Base-by-base conservation (phyloP, 257 asterid species). In the Nicotiana noctiflora region DNA sequence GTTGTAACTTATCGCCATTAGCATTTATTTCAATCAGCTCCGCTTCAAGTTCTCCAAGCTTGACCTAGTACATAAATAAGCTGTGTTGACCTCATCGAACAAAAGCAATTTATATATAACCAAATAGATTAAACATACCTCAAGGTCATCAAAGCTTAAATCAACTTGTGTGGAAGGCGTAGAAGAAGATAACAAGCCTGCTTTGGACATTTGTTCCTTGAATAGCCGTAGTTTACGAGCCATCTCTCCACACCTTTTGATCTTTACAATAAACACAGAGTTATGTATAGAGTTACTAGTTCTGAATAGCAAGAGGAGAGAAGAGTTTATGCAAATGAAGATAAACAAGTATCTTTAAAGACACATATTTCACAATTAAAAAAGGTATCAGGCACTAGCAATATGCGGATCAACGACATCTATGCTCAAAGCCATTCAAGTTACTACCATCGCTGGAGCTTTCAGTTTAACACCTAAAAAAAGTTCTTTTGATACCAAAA, bases 221-320 rank as follows among this genome's bases (percentile, higher is more conserved):
- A 96, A 93, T 85, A 94, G 91, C 70, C 98, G 92, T 82, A 96
- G 84, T 80, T 96, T 93, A 46, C 98, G 98, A 76, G 98, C 98
- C 99, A 96, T 93, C 90, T 96, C 99, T 84, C 98, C 98, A 66
- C 94, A 91, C 88, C 97, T 88, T 93, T 93, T 94, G 81, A 96
- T 90, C 99, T 96, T 81, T 84, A 84, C 32, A 56, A 63, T 75
- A 63, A 34, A 77, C 40, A 77, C 53, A 81, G 80, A 14, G 34
- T 32, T 27, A 52, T 37, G 29, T 27, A 65, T 29, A 77, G 32
- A 25, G 17, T 64, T 23, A 80, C 79, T 23, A 66, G 17, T 29
- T 51, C 2, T 29, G 68, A 55, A n/a, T 66, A 21, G 75, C 64
- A 52, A 51, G 14, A 49, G 63, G 5, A 15, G n/a, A 80, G 63